Percentiles rank a stretch among this genome's conserved stretches.
Evolutionary conservation across 2,329 filamentous ascomycete species (phyloP).

Genomic region (Cladobotryum protrusum): DNA sequence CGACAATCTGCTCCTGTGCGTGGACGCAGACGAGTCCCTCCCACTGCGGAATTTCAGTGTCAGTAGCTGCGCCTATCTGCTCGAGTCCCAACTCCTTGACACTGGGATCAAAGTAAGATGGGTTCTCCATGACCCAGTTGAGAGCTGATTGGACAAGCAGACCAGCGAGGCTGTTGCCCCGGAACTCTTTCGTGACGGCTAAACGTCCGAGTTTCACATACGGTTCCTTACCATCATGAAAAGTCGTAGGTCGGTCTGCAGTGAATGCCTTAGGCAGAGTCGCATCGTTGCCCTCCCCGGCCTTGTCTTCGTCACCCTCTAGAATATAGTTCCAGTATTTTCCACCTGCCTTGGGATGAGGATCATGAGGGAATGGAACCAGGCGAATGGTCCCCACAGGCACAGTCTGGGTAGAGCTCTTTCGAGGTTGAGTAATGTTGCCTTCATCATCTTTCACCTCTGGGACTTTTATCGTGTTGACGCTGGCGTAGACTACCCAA

Average conservation of each 20-base stretch:
- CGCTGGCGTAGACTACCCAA: slow-evolving; percentile 76
- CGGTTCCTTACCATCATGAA: slow-evolving; percentile 59
- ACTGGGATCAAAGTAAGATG: slow-evolving; percentile 47
- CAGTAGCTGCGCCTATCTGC: slow-evolving; percentile 33
- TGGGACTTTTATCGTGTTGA: slow-evolving; percentile 40
- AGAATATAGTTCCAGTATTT: slow-evolving; percentile 42
- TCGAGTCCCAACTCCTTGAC: slow-evolving; percentile 39
- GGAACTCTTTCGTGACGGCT: slow-evolving; percentile 60
- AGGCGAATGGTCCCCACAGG: slow-evolving; percentile 71
- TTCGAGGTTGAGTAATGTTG: slow-evolving; percentile 34
- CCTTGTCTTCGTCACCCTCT: slow-evolving; percentile 17
- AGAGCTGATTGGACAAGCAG: slow-evolving; percentile 62
- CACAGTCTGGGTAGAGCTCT: slow-evolving; percentile 37
- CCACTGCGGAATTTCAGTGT: slow-evolving; percentile 53
- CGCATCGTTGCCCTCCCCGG: slow-evolving; percentile 1
- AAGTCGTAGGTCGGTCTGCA: slow-evolving; percentile 40
- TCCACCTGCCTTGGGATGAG: slow-evolving; percentile 51
- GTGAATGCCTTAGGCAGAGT: slow-evolving; percentile 16
- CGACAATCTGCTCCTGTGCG: slow-evolving; percentile 62
- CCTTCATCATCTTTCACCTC: slow-evolving; percentile 40
- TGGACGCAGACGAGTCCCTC: slow-evolving; percentile 72
- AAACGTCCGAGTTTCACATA: slow-evolving; percentile 80
- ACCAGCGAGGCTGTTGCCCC: slow-evolving; percentile 58
- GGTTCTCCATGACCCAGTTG: slow-evolving; percentile 60
- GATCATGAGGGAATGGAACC: slow-evolving; percentile 71